Base-by-base conservation (phyloP, 805 yeast genomes). In the Kluyveromyces lactis region DNA sequence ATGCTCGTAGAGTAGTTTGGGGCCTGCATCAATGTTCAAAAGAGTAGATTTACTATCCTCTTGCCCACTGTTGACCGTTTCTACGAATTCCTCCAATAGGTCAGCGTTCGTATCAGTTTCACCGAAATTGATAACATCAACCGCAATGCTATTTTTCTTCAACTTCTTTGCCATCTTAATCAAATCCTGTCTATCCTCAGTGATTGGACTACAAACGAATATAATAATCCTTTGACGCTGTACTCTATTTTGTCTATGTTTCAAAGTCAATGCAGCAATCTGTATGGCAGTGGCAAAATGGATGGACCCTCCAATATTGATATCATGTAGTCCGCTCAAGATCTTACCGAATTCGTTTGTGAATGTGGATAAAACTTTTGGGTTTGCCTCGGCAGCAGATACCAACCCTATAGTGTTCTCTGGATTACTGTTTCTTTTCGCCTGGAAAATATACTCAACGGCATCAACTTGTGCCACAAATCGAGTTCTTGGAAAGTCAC, bases 381-480 rank as follows among this genome's bases (percentile, higher is more conserved):
- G 92, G 4, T 86, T 82, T 12, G 70, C 69, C 19, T 97, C 97
- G 4, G 92, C 94, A 67, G 82, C 78, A 13, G 95, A 78, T 67
- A 92, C 72, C 40, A 92, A 67, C 1, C 97, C 98, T 26, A 90
- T 95, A 1, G 95, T 82, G 63, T 77, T 86, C 62, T 92, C 97
- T 5, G 97, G 97, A 60, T 94, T 92, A 38, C 87, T 69, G 56
- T 81, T 80, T 46, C 86, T 77, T 64, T 92, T 90, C 47, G 84
- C 77, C 47, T 82, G 81, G 68, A 92, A 94, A 33, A 92, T 77
- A 50, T 79, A 69, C 51, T 86, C 92, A 21, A 89, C 87, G 8
- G 96, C 79, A 46, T 92, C 95, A 45, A 84, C 69, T 63, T 92
- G 96, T 1, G 97, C 96, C 47, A 84, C 94, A 58, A 79, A 89